A percentile compares a stretch with the other conserved stretches of the same genome.
Evolutionary conservation across 768 basidiomycete species (phyloP).

Genomic region (Mycena floridula): DNA sequence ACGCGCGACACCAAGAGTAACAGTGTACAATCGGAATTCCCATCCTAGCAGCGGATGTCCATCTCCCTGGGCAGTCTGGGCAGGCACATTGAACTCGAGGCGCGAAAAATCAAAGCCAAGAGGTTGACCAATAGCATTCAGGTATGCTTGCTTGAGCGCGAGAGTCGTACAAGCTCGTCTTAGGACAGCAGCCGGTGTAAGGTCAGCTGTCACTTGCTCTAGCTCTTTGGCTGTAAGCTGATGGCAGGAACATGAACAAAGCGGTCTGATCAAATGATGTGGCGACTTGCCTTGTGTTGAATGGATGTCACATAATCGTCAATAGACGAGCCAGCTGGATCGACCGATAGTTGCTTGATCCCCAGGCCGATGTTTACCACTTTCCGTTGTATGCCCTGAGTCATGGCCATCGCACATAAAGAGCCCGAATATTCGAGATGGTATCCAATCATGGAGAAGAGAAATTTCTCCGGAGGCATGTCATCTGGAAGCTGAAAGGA

Average conservation of each 20-base stretch:
- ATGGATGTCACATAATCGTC: constrained; percentile 65
- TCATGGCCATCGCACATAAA: constrained; percentile 80
- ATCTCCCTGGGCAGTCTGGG: constrained; percentile 58
- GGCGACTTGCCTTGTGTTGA: constrained; percentile 59
- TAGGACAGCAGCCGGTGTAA: constrained; percentile 58
- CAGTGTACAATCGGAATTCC: constrained; percentile 81
- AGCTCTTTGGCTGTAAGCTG: constrained; percentile 37
- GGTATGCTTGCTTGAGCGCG: constrained; percentile 75
- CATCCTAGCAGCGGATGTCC: constrained; percentile 67
- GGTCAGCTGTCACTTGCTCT: constrained; percentile 42
- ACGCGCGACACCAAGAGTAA: constrained; percentile 64
- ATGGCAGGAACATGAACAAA: background rate
- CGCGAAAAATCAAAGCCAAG: constrained; percentile 77
- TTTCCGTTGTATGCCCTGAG: constrained; percentile 67
- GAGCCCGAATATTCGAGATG: constrained; percentile 64
- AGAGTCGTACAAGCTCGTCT: constrained; percentile 74
- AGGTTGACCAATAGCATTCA: constrained; percentile 79
- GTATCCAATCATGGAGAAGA: constrained; percentile 76
- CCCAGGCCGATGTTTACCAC: constrained; percentile 83
- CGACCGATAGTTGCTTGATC: constrained; percentile 59
- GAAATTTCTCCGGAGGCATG: constrained; percentile 57
- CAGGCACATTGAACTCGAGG: constrained; percentile 73
- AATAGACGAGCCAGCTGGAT: constrained; percentile 54
- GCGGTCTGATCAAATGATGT: no score
- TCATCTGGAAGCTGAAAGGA: constrained; percentile 43